Conservation (phyloP, 257 asterid species). For the Verbena officinalis region DNA sequence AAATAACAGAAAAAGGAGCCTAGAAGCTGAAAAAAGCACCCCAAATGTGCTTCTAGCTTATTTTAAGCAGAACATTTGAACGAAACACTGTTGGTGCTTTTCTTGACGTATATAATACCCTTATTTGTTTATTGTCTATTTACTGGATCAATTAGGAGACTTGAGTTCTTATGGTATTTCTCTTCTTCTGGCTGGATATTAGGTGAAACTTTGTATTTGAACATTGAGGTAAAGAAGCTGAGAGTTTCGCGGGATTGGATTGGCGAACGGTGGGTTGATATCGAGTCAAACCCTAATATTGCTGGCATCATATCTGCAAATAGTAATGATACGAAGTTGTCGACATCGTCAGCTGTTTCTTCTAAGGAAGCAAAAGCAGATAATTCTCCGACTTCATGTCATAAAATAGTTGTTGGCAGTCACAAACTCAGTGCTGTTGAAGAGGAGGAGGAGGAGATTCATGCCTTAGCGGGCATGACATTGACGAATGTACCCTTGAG, state of each 20-base stretch:
- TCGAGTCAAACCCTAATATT: conserved; percentile 65
- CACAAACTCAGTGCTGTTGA: conserved; percentile 48
- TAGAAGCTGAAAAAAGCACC: no score
- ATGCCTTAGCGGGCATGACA: conserved; percentile 44
- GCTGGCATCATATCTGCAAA: conserved; percentile 53
- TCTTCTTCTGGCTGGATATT: conserved; percentile 32
- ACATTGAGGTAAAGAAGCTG: conserved; percentile 49
- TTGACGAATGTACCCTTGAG: conserved; percentile 50
- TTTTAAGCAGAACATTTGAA: no score
- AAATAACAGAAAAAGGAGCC: no score
- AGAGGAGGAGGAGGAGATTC: conserved; percentile 53
- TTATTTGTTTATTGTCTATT: neutral
- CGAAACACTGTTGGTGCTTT: no score
- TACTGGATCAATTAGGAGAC: neutral
- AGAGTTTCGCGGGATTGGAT: conserved; percentile 92
- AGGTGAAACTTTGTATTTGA: conserved; percentile 81
- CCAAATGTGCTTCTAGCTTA: no score
- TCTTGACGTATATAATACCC: no score
- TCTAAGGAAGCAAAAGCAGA: conserved; percentile 51
- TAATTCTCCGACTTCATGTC: conserved; percentile 44
- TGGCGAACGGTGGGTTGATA: conserved; percentile 77
- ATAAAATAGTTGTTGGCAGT: conserved; percentile 36
- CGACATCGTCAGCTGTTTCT: conserved; percentile 46
- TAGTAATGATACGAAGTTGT: conserved; percentile 55
- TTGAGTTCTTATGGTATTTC: neutral